These are phyloP conservation scores for Apophysomyces variabilis DNA, from an alignment of 371 early-diverging fungal genomes.

Conservation along the genomic window DNA sequence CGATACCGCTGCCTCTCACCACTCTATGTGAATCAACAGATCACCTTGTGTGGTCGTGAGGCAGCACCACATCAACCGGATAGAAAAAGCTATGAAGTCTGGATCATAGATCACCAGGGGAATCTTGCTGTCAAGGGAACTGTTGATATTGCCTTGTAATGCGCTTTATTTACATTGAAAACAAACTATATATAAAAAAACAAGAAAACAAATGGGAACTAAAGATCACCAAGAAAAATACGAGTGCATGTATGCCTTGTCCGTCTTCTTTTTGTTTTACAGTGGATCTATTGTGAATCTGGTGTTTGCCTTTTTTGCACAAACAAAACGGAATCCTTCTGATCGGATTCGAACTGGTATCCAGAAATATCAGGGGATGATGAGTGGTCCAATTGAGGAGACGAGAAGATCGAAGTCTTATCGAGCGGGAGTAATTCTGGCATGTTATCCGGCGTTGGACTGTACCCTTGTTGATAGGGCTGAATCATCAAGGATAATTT, in stretches of 20 bases:
- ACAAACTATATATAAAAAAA: neutral
- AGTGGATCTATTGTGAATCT: too few relatives aligned
- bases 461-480: too few relatives aligned
- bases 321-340: neutral
- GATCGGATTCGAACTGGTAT: neutral
- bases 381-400: too few relatives aligned
- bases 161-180: neutral
- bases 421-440: too few relatives aligned
- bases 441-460: too few relatives aligned
- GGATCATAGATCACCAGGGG: slow-evolving; percentile 68
- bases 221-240: too few relatives aligned
- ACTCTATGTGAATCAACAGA: slow-evolving; percentile 58
- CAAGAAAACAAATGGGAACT: neutral
- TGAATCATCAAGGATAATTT: too few relatives aligned
- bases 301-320: too few relatives aligned
- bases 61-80: slow-evolving; percentile 29
- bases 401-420: too few relatives aligned
- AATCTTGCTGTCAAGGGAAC: slow-evolving; percentile 80
- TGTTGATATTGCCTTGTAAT: neutral
- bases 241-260: too few relatives aligned
- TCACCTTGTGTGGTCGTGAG: slow-evolving; percentile 57
- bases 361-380: neutral
- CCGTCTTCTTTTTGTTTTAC: too few relatives aligned
- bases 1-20: slow-evolving; percentile 74
- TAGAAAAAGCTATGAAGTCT: slow-evolving; percentile 61